Base-by-base conservation (phyloP, 2,329 filamentous ascomycete genomes). In the Fusarium staphyleae region DNA sequence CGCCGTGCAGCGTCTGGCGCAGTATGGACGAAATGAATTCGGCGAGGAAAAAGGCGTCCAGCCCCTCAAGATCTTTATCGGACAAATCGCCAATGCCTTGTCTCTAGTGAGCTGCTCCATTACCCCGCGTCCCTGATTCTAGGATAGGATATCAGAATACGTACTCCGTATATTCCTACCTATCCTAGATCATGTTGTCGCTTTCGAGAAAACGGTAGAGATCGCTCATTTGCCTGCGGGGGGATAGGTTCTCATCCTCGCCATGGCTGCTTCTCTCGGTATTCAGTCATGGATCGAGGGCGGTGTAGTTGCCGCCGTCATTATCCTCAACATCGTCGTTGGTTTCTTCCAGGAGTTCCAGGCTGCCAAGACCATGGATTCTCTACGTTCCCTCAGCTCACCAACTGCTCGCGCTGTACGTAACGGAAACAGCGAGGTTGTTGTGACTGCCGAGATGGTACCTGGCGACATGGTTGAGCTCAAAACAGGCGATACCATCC, bases 11-110 rank as follows among this genome's bases (percentile, higher is more conserved):
- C 80, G 86, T 16, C 73, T 87, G 2, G 77, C 81, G 19, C 72
- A 82, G 39, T 81, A 83, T 72, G 87, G 87, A 4, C 72, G 75
- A 13, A 90, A 90, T 60, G 81, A 88, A 52, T 79, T 90, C 10
- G 84, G 85, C 44, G 82, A 86, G 39, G 79, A 76, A 6, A 75
- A 80, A 46, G 82, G 82, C 8, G 86, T 89, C 16, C 82, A 82
- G 48, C 79, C 83, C 22, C 62, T 81, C 48, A 87, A 87, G 66
- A 89, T 89, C 55, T 73, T 90, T 16, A 75, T 88, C 41, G 78
- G 81, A 26, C 87, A 90, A 67, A 76, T 89, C 46, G 85, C 85
- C 53, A 89, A 89, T 70, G 86, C 86, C 12, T 83, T 89, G 82
- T 88, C 84, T 60, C 70, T 89, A 71, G 87, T 87, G 66, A 66